Evolutionary conservation across 805 yeast species (phyloP).

Genomic region (Lipomyces yamanashiensis): DNA sequence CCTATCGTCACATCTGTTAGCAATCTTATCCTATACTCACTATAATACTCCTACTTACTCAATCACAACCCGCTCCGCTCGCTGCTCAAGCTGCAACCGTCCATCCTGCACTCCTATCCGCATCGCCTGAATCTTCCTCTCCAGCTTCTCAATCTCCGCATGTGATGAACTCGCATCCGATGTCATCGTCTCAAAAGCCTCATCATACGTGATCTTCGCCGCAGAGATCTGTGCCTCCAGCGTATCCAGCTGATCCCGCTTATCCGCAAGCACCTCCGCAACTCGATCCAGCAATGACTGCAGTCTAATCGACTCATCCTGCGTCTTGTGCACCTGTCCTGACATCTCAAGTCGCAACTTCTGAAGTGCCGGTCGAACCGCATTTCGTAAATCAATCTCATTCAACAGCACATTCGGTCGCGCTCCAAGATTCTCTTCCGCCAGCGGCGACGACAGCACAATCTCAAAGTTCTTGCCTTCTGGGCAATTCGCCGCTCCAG

Average conservation of each 20-base stretch:
- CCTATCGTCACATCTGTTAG: neutral
- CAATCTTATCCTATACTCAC: neutral
- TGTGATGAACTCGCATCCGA: conserved; percentile 58
- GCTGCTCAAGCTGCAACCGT: conserved; percentile 54
- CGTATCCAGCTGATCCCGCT: conserved; percentile 60
- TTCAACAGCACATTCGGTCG: conserved; percentile 50
- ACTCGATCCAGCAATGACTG: conserved; percentile 65
- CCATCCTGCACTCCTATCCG: conserved; percentile 57
- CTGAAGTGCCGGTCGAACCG: conserved; percentile 47
- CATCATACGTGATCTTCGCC: conserved; percentile 59
- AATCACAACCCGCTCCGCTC: conserved; percentile 56
- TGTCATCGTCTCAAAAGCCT: conserved; percentile 58
- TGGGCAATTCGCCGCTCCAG: conserved; percentile 36
- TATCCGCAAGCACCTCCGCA: conserved; percentile 60
- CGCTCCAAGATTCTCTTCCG: conserved; percentile 54
- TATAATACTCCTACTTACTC: conserved; percentile 42
- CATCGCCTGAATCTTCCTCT: conserved; percentile 59
- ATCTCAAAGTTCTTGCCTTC: conserved; percentile 48
- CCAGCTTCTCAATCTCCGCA: conserved; percentile 68
- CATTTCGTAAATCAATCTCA: conserved; percentile 49
- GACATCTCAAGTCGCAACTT: conserved; percentile 55
- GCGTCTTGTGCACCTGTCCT: conserved; percentile 53
- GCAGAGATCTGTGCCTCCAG: conserved; percentile 61
- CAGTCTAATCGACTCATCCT: conserved; percentile 61
- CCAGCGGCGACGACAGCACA: conserved; percentile 47